Evolutionary conservation across 371 early-diverging fungal species (phyloP).

Genomic region (Blakeslea trispora): DNA sequence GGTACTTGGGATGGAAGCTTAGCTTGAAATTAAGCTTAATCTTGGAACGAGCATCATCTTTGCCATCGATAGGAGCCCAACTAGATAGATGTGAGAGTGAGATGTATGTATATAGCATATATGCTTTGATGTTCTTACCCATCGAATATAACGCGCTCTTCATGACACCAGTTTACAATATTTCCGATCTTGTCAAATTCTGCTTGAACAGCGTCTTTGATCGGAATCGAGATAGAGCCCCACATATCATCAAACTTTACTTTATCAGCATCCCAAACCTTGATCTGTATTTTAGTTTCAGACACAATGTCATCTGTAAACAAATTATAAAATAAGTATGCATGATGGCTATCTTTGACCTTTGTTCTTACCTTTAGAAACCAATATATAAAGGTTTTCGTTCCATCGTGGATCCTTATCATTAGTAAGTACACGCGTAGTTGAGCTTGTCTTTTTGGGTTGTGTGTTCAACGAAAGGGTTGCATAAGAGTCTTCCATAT

Average conservation of each 20-base stretch:
- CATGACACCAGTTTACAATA: conserved; percentile 32
- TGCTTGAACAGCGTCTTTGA: conserved; percentile 36
- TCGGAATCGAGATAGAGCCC: conserved; percentile 38
- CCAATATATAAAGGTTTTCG: conserved; percentile 38
- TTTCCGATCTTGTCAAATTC: conserved; percentile 39
- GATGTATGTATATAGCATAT: not conserved
- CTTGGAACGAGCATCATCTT: conserved; percentile 28
- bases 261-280: conserved; percentile 53
- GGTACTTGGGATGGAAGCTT: conserved; percentile 49
- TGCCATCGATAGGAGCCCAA: conserved; percentile 48
- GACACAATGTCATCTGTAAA: conserved; percentile 38
- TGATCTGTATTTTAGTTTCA: conserved; percentile 40
- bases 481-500: conserved; percentile 48
- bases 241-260: conserved; percentile 46
- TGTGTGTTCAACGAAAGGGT: conserved; percentile 41
- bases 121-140: conserved; percentile 18
- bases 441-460: conserved; percentile 34
- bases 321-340: not conserved
- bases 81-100: conserved; percentile 8
- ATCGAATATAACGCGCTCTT: conserved; percentile 42
- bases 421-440: conserved; percentile 45
- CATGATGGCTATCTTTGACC: not conserved
- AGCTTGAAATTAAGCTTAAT: conserved; percentile 39
- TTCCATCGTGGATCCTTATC: conserved; percentile 48
- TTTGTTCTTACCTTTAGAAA: conserved; percentile 26